Percentiles rank a stretch among this genome's conserved stretches.
phyloP scores from a whole-genome alignment of 2,329 filamentous ascomycete species.

The Leptosphaerulina australis region DNA sequence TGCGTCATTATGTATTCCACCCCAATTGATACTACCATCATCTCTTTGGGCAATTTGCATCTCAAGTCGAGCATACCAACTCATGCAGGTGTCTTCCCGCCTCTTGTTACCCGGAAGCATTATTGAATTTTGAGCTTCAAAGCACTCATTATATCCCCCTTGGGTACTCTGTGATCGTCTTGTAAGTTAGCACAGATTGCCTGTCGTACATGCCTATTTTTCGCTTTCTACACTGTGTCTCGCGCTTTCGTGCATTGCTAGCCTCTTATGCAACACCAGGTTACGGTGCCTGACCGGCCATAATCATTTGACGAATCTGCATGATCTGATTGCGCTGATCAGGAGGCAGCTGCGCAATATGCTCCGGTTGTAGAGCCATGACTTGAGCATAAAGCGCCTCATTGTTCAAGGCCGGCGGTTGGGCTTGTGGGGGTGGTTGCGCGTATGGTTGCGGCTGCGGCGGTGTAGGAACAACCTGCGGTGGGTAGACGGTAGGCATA shows the following conservation, averaged over 20 bases:
- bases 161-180: neutral
- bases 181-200: neutral
- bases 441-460: constrained; percentile 53
- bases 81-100: neutral
- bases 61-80: neutral
- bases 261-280: neutral
- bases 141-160: neutral
- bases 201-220: neutral
- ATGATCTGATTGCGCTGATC: constrained; percentile 80
- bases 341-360: constrained; percentile 79
- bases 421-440: constrained; percentile 29
- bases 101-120: neutral
- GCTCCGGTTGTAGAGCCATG: constrained; percentile 76
- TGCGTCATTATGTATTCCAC: neutral
- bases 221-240: neutral
- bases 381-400: constrained; percentile 81
- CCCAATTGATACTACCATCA: neutral
- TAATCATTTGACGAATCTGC: constrained; percentile 71
- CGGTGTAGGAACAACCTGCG: constrained; percentile 59
- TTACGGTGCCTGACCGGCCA: constrained; percentile 31
- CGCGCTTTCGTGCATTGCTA: neutral
- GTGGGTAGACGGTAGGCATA: constrained; percentile 45
- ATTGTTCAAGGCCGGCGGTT: constrained; percentile 51
- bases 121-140: neutral
- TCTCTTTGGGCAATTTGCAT: neutral